Base-by-base conservation (phyloP, 2,329 filamentous ascomycete species). In the Aspergillus niger region DNA sequence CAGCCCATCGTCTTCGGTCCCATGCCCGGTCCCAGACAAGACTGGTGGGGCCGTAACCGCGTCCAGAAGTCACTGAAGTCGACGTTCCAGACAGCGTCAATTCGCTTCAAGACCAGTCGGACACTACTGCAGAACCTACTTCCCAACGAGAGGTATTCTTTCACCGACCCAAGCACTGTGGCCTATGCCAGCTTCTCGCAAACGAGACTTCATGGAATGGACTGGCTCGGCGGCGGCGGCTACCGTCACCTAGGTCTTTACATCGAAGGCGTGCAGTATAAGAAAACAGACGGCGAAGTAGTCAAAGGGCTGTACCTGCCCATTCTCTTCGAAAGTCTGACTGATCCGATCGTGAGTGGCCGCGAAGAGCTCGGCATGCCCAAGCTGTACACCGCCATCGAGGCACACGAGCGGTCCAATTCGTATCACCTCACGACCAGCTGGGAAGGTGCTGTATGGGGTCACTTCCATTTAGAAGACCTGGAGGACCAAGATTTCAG, bases 281-380 rank as follows among this genome's bases (percentile, higher is more conserved):
- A 73, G 1, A 83, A 81, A 64, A 74, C 78, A 2, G 70, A 83
- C 57, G 84, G 85, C 1, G 73, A 75, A 0, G 72, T 77, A 0
- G 67, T 85, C 1, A 72, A 72, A 11, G 86, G 85, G 2, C 82
- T 82, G 0, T 88, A 83, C 63, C 69, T 88, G 39, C 81, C 84
- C 0, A 74, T 88, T 0, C 72, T 88, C 0, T 85, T 89, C 63
- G 86, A 89, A 68, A 81, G 76, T 54, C 69, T 85, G 2, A 75
- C 85, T 0, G 86, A 89, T 63, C 83, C 86, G 0, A 87, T 89
- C 47, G 69, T 88, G 0, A 83, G 82, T 3, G 85, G 84, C 0
- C 75, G 85, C 1, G 86, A 88, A 50, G 86, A 88, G 64, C 76
- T 88, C 0, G 86, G 86, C 0, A 85, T 87, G 80, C 84, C 85